phyloP scores from a whole-genome alignment of 1,284 basidiomycete genomes.

The Anthracocystis walkeri region DNA sequence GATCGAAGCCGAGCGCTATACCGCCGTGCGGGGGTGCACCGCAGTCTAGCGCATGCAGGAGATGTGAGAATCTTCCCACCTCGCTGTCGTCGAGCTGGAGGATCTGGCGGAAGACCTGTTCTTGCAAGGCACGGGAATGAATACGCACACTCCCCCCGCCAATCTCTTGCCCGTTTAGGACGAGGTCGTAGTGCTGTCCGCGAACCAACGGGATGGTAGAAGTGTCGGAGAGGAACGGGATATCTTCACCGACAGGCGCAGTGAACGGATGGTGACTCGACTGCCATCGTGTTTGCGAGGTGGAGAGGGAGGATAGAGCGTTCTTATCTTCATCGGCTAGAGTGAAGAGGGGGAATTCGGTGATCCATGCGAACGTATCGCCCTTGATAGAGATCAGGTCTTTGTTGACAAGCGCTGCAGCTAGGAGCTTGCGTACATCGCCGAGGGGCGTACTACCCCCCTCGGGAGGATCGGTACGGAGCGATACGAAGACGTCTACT shows the following conservation, averaged over 20 bases:
- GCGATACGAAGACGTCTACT: conserved; percentile 45
- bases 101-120: conserved; percentile 81
- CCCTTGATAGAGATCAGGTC: conserved; percentile 71
- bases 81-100: conserved; percentile 81
- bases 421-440: conserved; percentile 76
- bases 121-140: conserved; percentile 87
- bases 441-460: conserved; percentile 89
- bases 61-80: conserved; percentile 81
- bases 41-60: conserved; percentile 84
- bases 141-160: conserved; percentile 93
- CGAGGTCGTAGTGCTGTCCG: conserved; percentile 96
- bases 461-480: conserved; percentile 68
- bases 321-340: conserved; percentile 88
- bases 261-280: conserved; percentile 95
- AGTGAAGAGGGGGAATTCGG: conserved; percentile 94
- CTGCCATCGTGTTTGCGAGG: conserved; percentile 76
- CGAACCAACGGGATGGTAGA: conserved; percentile 72
- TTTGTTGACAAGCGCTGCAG: conserved; percentile 77
- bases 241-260: conserved; percentile 90
- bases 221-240: conserved; percentile 72
- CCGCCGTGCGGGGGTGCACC: conserved; percentile 97
- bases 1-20: conserved; percentile 86
- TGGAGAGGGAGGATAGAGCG: conserved; percentile 74
- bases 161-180: conserved; percentile 93
- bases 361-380: conserved; percentile 93